Percentiles rank a stretch among this genome's conserved stretches.
These are phyloP conservation scores for Sphagnum fallax DNA, from an alignment of 228 moss, liverwort and hornwort genomes.

Conservation along the genomic window DNA sequence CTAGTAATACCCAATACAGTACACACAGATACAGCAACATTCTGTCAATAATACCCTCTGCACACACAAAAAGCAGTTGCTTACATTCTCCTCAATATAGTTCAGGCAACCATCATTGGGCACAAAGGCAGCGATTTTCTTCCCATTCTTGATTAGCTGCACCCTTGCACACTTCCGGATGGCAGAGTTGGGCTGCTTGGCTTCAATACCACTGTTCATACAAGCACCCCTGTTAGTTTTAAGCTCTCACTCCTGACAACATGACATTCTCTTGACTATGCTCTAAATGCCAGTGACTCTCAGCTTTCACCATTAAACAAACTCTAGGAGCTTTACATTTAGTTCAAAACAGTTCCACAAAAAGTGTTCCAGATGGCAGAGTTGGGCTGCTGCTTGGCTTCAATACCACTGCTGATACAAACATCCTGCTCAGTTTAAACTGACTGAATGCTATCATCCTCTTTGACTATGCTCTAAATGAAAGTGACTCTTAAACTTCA, in stretches of 20 bases:
- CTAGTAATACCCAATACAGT: background rate
- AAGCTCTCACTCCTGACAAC: too few species aligned
- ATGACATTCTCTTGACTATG: too few species aligned
- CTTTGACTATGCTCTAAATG: too few species aligned
- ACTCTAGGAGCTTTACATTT: too few species aligned
- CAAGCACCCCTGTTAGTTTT: background rate
- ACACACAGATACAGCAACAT: background rate
- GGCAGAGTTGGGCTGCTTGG: slow-evolving; percentile 65
- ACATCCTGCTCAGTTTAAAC: background rate
- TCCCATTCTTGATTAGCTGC: slow-evolving; percentile 61
- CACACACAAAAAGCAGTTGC: background rate
- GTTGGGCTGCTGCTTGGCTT: slow-evolving; percentile 55
- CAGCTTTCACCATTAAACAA: too few species aligned
- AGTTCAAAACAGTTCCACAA: too few species aligned
- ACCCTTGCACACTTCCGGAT: slow-evolving; percentile 61
- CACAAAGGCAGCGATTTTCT: slow-evolving; percentile 59
- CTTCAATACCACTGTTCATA: slow-evolving; percentile 46
- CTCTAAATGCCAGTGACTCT: too few species aligned
- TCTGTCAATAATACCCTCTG: background rate
- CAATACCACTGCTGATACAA: slow-evolving; percentile 36
- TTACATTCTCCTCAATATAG: slow-evolving; percentile 64
- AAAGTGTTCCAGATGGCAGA: slow-evolving; percentile 37
- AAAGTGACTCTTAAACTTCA: too few species aligned
- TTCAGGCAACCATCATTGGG: slow-evolving; percentile 64
- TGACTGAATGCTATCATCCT: too few species aligned